These are phyloP conservation scores for Botrytis deweyae DNA, from an alignment of 2,329 filamentous ascomycete species.

Conservation along the genomic window DNA sequence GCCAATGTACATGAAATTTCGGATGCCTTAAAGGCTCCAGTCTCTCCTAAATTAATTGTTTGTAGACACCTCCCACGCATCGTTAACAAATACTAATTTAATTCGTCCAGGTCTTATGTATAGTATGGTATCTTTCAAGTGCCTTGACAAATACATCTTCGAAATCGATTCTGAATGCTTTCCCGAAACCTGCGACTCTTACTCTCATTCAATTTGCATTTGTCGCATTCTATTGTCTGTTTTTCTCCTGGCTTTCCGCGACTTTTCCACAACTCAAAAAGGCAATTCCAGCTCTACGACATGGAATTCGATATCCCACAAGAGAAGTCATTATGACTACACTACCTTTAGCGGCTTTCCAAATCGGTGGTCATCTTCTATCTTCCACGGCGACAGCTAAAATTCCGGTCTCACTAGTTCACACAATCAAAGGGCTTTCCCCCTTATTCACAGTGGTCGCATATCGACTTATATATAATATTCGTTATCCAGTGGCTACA, in stretches of 20 bases:
- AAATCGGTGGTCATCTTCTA: conserved; percentile 88
- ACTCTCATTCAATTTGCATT: conserved; percentile 93
- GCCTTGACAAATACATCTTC: conserved; percentile 97
- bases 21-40: conserved; percentile 82
- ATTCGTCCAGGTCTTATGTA: conserved; percentile 68
- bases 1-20: conserved; percentile 93
- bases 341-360: conserved; percentile 87
- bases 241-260: conserved; percentile 73
- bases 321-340: conserved; percentile 82
- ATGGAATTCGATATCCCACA: conserved; percentile 79
- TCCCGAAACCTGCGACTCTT: conserved; percentile 86
- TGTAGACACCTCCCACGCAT: conserved; percentile 33
- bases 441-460: conserved; percentile 93
- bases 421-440: conserved; percentile 97
- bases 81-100: conserved; percentile 26
- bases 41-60: conserved; percentile 88
- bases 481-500: conserved; percentile 81
- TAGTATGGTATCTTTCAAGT: conserved; percentile 92
- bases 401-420: conserved; percentile 94
- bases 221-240: conserved; percentile 82
- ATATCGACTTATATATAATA: conserved; percentile 85
- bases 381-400: conserved; percentile 91
- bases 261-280: conserved; percentile 69
- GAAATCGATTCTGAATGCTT: conserved; percentile 91
- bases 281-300: conserved; percentile 73